Evolutionary conservation across 306 rosid genomes (phyloP), one percentile per base, ranked within the genome.

Genomic region (Inga leiocalycina): DNA sequence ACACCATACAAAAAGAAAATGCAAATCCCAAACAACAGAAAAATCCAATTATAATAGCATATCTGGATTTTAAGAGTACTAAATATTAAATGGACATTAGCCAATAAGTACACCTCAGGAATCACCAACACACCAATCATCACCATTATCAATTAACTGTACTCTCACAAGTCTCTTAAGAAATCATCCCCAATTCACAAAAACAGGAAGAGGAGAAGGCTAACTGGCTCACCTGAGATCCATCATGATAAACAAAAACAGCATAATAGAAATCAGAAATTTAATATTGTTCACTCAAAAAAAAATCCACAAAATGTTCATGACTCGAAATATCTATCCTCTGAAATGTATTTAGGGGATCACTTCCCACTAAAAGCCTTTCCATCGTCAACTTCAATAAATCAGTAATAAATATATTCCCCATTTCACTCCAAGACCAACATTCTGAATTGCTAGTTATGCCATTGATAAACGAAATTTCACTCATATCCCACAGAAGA

Each of bases 11-110:
- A 19, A 69, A 39, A 68, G 20, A 69, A 39, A 64, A 30, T 12
- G 69, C 0, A 30, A 64, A 64, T 30, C 69, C 41, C 37, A 30
- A 27, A 64, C 19, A 30, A 65, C 57, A 78, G 30, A 78, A 66
- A 71, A 39, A 82, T 77, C 88, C 79, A 71, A 46, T 86, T 83
- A 19, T 12, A 32, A 49, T 41, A 45, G 71, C 86, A 70, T 80
- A 82, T 81, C 92, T 77, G 90, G 87, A 10, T 61, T 24, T 37
- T 24, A 24, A 61, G 35, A 22, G 35, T 61, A 22, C 30, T 24
- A 24, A 22, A 9, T 34, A 59, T 52, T 52, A 52, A 4, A 52
- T 7, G 8, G 44, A 76, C 49, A 71, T 45, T 46, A 64, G 39
- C 75, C 71, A 80, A 49, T 19, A 72, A 35, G 13, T 24, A 59